Evolutionary conservation across 108 stramenopile genomes (phyloP).

Genomic region (Parmales sp.): DNA sequence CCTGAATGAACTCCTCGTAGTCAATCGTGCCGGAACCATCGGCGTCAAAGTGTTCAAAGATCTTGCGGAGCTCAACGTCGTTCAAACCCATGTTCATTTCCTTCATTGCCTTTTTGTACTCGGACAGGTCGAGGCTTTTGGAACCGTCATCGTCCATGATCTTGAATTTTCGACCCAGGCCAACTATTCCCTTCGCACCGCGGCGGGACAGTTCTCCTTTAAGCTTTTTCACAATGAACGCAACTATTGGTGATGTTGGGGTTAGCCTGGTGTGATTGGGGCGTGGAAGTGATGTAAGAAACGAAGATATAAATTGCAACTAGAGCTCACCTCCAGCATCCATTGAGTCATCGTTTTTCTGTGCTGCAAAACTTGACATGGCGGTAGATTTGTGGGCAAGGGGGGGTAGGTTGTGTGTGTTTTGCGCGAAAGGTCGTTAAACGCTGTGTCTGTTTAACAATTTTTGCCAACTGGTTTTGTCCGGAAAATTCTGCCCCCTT

Average conservation of each 20-base stretch:
- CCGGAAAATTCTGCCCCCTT: too few species aligned
- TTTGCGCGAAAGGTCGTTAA: too few species aligned
- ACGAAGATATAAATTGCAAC: background rate
- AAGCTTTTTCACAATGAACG: background rate
- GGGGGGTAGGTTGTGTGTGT: too few species aligned
- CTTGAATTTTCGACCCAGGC: constrained; percentile 34
- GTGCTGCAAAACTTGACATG: too few species aligned
- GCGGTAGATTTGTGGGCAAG: too few species aligned
- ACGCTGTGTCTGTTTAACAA: too few species aligned
- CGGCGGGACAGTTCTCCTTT: background rate
- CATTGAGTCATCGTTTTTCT: too few species aligned
- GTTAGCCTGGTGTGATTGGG: background rate
- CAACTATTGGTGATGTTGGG: too few species aligned
- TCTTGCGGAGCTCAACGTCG: constrained; percentile 14
- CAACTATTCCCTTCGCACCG: constrained; percentile 29
- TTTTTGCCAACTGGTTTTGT: too few species aligned
- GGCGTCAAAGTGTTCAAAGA: constrained; percentile 42
- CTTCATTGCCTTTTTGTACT: constrained; percentile 32
- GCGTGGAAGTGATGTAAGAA: background rate
- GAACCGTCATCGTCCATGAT: too few species aligned
- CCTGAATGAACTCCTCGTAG: constrained; percentile 22
- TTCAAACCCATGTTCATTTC: constrained; percentile 12
- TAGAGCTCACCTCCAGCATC: too few species aligned
- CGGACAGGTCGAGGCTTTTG: constrained; percentile 22
- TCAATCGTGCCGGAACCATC: constrained; percentile 23